Base-by-base conservation (phyloP, 495 filamentous ascomycete species). In the Neurospora tetrasperma region DNA sequence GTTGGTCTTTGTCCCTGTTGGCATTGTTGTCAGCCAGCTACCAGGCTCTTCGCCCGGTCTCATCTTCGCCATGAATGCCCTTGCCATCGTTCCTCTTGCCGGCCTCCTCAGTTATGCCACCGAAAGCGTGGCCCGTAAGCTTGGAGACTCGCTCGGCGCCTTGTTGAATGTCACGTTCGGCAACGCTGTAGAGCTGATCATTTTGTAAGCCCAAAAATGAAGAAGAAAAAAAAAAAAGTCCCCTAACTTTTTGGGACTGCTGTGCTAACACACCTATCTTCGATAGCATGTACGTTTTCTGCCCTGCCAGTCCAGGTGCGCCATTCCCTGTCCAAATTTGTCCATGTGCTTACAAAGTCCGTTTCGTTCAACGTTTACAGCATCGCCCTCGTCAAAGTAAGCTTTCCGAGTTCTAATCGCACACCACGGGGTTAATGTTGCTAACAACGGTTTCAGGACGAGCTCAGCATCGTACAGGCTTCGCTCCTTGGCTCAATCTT, bases 381-480 rank as follows among this genome's bases (percentile, higher is more conserved):
- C 79, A 91, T 92, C 81, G 90, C 90, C 40, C 83, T 92, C 18
- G 85, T 87, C 73, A 89, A 90, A 82, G 87, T 89, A 76, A 40
- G 80, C 71, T 71, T 40, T 81, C 72, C 78, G 76, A 12, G 71
- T 81, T 11, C 81, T 14, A 43, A 23, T 39, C 16, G 4, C 48
- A 62, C n/a, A 31, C 1, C 11, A 14, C 48, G 7, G 18, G 62
- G 3, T 71, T 43, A 27, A 42, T 12, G 76, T 80, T n/a, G 74
- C 81, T 86, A 75, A 86, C 59, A 16, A 1, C 48, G 5, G 41
- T 35, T 71, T n/a, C 71, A 90, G 88, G 87, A 93, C 82, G 90
- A 97, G 82, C 97, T 97, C 75, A 86, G 89, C 54, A 94, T 97
- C 74, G 93, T 97, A 7, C 94, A 97, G 82, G 93, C 94, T 41